Evolutionary conservation across 2,329 filamentous ascomycete species (phyloP).

Genomic region (Monilinia aucupariae): DNA sequence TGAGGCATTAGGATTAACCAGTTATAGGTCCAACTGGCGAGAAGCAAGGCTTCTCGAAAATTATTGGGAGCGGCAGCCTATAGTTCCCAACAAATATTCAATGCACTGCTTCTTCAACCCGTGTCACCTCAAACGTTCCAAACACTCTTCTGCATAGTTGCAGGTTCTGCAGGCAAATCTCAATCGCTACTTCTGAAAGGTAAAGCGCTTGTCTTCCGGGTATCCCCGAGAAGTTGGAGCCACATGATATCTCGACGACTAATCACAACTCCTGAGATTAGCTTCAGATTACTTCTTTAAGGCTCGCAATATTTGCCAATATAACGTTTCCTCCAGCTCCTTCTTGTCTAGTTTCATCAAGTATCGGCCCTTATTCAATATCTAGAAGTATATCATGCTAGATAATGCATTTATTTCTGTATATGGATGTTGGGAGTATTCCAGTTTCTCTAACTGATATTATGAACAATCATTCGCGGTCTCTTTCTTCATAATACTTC

Average conservation of each 20-base stretch:
- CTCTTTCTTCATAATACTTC: background rate
- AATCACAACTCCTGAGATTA: background rate
- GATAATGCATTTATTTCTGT: slow-evolving; percentile 6
- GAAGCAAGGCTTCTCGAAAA: slow-evolving; percentile 11
- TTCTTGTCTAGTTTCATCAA: background rate
- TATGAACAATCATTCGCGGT: background rate
- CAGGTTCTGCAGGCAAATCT: background rate
- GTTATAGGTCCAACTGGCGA: background rate
- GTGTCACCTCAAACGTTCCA: slow-evolving; percentile 1
- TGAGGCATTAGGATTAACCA: background rate
- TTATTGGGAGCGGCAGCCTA: background rate
- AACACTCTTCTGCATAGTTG: slow-evolving; percentile 4
- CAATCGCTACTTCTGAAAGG: background rate
- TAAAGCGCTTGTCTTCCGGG: background rate
- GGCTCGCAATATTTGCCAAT: background rate
- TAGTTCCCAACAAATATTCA: slow-evolving; percentile 9
- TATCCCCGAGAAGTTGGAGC: background rate
- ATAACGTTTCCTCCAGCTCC: background rate
- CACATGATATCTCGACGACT: slow-evolving; percentile 1
- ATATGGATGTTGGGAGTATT: background rate
- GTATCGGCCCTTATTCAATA: slow-evolving; percentile 2
- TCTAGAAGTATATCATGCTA: background rate
- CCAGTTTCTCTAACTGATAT: too few species aligned
- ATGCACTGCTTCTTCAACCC: background rate
- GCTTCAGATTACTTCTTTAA: slow-evolving; percentile 1